Evolutionary conservation across 1,139 yeast genomes (phyloP), one percentile per base, ranked within the genome.

Genomic region (Debaryomyces fabryi): DNA sequence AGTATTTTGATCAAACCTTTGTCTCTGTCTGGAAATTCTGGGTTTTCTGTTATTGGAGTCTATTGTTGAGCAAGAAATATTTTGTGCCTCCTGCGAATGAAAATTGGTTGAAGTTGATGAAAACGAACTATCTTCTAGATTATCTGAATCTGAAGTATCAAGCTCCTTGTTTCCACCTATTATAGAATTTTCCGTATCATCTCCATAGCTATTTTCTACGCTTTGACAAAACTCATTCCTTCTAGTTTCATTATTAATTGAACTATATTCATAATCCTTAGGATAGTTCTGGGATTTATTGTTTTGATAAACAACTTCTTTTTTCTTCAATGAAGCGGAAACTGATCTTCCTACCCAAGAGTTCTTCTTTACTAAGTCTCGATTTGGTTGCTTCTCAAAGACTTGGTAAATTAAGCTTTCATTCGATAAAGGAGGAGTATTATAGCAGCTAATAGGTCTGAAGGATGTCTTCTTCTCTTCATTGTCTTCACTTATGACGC

Each of bases 401-500:
- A 10, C 20, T 12, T 20, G 7, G 27, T 27, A 23, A n/a, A 30
- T 12, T n/a, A 23, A 33, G 8, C 42, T 47, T 2, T 35, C 42
- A 6, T 37, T 34, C 12, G 51, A 55, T 24, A 60, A 51, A 2
- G 64, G 64, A 7, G 62, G 64, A 6, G 64, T 62, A 1, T 53
- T 54, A 38, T 58, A 61, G 43, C 58, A 48, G 44, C 64, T 60
- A 16, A 52, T 56, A 24, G 64, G 64, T 43, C 63, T 52, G n/a
- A 36, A 13, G 12, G 15, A 10, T 4, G n/a, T 35, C 3, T 21
- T 21, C 34, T 38, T 18, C 3, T 27, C 38, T 20, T 16, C 37
- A 13, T 16, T 18, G 4, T 41, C 42, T 24, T 46, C 39, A 12
- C 20, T 12, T 24, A 15, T 21, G 15, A 27, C 39, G 21, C 43